Percentiles rank a stretch among this genome's conserved stretches.
Evolutionary conservation across 2,329 filamentous ascomycete species (phyloP).

Genomic region (Calonectria hongkongensis): DNA sequence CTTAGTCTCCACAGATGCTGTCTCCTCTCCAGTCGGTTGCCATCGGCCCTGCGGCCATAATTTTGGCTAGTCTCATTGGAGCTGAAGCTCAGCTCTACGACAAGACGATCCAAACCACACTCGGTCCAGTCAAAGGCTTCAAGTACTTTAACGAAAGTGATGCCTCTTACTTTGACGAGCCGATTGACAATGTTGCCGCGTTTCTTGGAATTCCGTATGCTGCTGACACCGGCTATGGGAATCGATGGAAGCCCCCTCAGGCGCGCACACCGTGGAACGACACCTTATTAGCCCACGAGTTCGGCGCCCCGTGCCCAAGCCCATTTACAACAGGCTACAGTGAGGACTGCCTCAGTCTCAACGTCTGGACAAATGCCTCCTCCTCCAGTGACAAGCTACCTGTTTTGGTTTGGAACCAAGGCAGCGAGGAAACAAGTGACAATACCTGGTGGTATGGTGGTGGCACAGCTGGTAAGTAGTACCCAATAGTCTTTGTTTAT

Average conservation of each 20-base stretch:
- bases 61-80: conserved; percentile 3
- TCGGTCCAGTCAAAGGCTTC: conserved; percentile 11
- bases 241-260: conserved; percentile 31
- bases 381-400: conserved; percentile 30
- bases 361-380: conserved; percentile 28
- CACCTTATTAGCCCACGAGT: conserved; percentile 18
- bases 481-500: neutral
- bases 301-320: conserved; percentile 13
- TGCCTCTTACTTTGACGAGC: conserved; percentile 8
- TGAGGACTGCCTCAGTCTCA: conserved; percentile 33
- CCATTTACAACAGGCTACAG: neutral
- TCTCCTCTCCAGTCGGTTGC: neutral
- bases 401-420: conserved; percentile 32
- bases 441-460: conserved; percentile 25
- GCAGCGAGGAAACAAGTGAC: conserved; percentile 23
- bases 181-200: conserved; percentile 1
- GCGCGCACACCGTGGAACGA: conserved; percentile 19
- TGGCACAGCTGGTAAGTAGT: conserved; percentile 26
- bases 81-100: conserved; percentile 11
- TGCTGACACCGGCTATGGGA: conserved; percentile 26
- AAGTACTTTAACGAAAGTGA: conserved; percentile 25
- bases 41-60: neutral
- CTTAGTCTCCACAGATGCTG: neutral
- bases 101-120: conserved; percentile 14
- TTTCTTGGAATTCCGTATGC: conserved; percentile 30